phyloP scores from a whole-genome alignment of 2,329 filamentous ascomycete genomes.

The Colletotrichum horii region DNA sequence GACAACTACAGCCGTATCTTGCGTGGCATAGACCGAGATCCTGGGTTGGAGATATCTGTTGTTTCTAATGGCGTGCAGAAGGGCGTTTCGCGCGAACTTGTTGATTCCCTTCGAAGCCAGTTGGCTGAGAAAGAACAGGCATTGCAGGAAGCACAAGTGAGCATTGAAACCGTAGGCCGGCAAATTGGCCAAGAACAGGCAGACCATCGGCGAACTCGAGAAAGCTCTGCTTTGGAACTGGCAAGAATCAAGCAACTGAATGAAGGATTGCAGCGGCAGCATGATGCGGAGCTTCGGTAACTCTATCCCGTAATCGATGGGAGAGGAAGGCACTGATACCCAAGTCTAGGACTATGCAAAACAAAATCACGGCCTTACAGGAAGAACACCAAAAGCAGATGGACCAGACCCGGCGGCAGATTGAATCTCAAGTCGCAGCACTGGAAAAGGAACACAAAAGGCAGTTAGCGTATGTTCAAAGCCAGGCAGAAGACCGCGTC shows the following conservation, averaged over 20 bases:
- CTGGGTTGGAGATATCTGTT: slow-evolving; percentile 83
- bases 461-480: slow-evolving; percentile 42
- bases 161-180: slow-evolving; percentile 52
- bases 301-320: slow-evolving; percentile 7
- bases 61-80: slow-evolving; percentile 81
- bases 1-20: slow-evolving; percentile 90
- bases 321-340: neutral
- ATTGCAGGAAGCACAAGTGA: slow-evolving; percentile 52
- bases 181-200: slow-evolving; percentile 74
- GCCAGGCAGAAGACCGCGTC: slow-evolving; percentile 51
- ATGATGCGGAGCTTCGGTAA: slow-evolving; percentile 69
- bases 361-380: slow-evolving; percentile 20
- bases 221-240: slow-evolving; percentile 59
- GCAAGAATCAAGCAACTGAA: slow-evolving; percentile 68
- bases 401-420: slow-evolving; percentile 47
- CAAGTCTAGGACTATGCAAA: slow-evolving; percentile 12
- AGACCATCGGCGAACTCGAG: slow-evolving; percentile 71
- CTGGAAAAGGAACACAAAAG: slow-evolving; percentile 23
- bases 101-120: slow-evolving; percentile 82
- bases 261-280: slow-evolving; percentile 72
- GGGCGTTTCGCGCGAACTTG: slow-evolving; percentile 90
- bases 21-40: slow-evolving; percentile 88
- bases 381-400: slow-evolving; percentile 22
- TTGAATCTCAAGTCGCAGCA: slow-evolving; percentile 48
- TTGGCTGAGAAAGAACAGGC: slow-evolving; percentile 71